Percentiles rank a stretch among this genome's conserved stretches.
These are phyloP conservation scores for Debaryomyces robertsiae DNA, from an alignment of 1,139 yeast genomes.

Conservation along the genomic window DNA sequence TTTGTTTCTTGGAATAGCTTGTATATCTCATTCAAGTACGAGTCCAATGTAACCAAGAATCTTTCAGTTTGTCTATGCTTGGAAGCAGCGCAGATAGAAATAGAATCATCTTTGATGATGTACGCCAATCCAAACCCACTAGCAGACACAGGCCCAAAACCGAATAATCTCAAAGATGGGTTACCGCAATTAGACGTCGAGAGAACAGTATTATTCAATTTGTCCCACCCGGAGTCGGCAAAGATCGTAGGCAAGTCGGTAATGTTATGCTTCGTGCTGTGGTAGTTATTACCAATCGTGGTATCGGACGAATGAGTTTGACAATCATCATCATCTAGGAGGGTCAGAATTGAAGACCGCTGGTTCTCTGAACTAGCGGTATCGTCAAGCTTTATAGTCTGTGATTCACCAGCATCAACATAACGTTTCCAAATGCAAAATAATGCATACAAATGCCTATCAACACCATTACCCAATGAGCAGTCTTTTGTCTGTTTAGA, in stretches of 20 bases:
- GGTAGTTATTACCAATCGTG: slow-evolving; percentile 24
- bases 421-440: slow-evolving; percentile 88
- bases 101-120: slow-evolving; percentile 81
- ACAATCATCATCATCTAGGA: slow-evolving; percentile 21
- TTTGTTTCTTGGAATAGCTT: slow-evolving; percentile 52
- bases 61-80: slow-evolving; percentile 89
- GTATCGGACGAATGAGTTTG: slow-evolving; percentile 22
- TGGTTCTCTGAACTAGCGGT: slow-evolving; percentile 12
- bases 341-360: slow-evolving; percentile 19
- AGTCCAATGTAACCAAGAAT: slow-evolving; percentile 72
- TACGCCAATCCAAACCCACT: slow-evolving; percentile 93
- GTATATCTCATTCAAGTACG: slow-evolving; percentile 66
- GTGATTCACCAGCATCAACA: slow-evolving; percentile 36
- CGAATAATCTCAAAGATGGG: slow-evolving; percentile 83
- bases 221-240: slow-evolving; percentile 69
- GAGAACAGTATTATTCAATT: slow-evolving; percentile 56
- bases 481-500: slow-evolving; percentile 67
- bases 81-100: slow-evolving; percentile 84
- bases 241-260: slow-evolving; percentile 50
- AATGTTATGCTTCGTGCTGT: slow-evolving; percentile 19
- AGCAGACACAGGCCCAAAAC: slow-evolving; percentile 89
- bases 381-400: slow-evolving; percentile 11
- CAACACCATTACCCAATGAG: slow-evolving; percentile 81
- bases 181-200: slow-evolving; percentile 65
- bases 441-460: slow-evolving; percentile 84